A percentile compares a stretch with the other conserved stretches of the same genome.
Conservation (phyloP, 345 rosid genomes). For the Dimocarpus longan region DNA sequence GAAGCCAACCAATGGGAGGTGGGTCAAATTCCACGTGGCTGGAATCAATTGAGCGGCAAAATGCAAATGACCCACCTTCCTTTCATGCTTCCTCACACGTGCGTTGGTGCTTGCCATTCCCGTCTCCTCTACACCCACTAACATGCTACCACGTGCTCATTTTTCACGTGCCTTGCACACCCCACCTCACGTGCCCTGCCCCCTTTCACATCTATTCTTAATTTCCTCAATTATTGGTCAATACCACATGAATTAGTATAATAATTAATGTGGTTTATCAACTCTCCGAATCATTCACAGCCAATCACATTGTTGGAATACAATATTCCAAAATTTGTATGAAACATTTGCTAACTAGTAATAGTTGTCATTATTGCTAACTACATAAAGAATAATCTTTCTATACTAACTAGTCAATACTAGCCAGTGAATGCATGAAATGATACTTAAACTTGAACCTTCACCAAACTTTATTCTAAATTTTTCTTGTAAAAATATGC, state of each 20-base stretch:
- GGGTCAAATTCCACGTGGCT: constrained; percentile 44
- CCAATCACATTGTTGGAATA: background rate
- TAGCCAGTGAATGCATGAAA: no score
- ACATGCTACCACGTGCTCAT: constrained; percentile 44
- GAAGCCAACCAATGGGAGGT: constrained; percentile 3
- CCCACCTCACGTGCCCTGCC: constrained; percentile 2
- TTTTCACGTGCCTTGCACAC: constrained; percentile 30
- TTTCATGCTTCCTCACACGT: constrained; percentile 45
- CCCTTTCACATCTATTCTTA: background rate
- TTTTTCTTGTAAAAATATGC: no score
- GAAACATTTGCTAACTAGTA: background rate
- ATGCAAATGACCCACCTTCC: constrained; percentile 22
- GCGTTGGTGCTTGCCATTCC: constrained; percentile 36
- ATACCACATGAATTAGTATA: background rate
- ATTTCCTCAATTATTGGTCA: constrained; percentile 22
- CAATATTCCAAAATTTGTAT: background rate
- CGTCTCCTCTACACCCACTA: background rate
- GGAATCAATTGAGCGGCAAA: constrained; percentile 17
- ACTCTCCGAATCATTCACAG: background rate
- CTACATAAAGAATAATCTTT: no score
- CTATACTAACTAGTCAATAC: no score
- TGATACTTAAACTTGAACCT: no score
- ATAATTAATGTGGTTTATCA: background rate
- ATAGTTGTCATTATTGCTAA: background rate
- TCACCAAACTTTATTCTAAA: no score